Base-by-base conservation (phyloP, 2,329 filamentous ascomycete species). In the Pseudogymnoascus sp. region DNA sequence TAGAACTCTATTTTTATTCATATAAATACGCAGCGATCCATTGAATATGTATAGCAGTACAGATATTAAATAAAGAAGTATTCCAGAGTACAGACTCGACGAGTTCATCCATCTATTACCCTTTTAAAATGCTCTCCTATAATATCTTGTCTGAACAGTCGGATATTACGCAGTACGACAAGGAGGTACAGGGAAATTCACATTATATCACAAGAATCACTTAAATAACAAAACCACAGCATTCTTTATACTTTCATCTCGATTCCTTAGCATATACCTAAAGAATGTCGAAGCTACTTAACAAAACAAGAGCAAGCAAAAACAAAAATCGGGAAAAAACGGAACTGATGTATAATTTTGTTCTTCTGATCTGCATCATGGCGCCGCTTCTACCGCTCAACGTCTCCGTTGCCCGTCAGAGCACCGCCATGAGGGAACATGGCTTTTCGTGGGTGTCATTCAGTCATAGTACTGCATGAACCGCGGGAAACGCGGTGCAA, bases 401-500 rank as follows among this genome's bases (percentile, higher is more conserved):
- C 35, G 35, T 60, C 38, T 41, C 59, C 33, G 35, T 60, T 60
- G 35, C 10, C 38, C 59, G 59, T 40, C 59, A 38, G 33, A 40
- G 59, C 38, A 41, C 59, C 33, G 38, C 33, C 38, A 41, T n/a
- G 22, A 60, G 35, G 59, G 35, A 40, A 41, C 50, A 56, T 60
- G 59, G 22, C 59, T 60, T 60, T 38, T 38, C 26, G 26, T 60
- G 59, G 59, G 50, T 56, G 50, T 60, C 59, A 40, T 60, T 60
- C 59, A 60, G 59, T 60, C 59, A 60, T 60, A 26, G 59, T 60
- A 60, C 59, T 60, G 59, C 59, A 40, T 31, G 59, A 40, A 60
- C 38, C 59, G 38, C 38, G 33, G 59, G 12, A 7, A 60, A 37
- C 22, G 38, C 26, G 59, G 38, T n/a, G 65, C 63, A 69, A 61